Evolutionary conservation across 2,329 filamentous ascomycete genomes (phyloP), one percentile per base, ranked within the genome.

Genomic region (Ceratocystis cacaofunesta): DNA sequence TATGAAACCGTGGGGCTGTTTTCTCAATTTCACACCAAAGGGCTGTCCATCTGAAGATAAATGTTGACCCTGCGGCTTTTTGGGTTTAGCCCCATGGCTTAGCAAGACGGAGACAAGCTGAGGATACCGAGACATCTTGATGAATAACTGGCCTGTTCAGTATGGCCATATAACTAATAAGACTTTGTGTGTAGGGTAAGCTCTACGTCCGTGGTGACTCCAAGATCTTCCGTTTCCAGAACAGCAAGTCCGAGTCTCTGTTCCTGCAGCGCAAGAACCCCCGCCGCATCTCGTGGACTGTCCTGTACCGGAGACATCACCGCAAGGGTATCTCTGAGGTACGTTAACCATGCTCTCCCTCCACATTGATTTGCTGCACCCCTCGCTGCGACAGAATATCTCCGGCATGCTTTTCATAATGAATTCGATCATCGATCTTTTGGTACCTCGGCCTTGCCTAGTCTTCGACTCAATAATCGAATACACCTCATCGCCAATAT

Each of bases 251-350:
- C 81, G 94, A 99, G 84, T 96, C 91, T 73, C 90, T 99, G 73
- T 99, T 99, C 87, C 90, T 97, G 74, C 94, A 99, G 86, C 92
- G 94, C 85, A 99, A 99, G 90, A 99, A 99, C 87, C 94, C 94
- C 78, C 92, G 94, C 80, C 91, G 92, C 79, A 97, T 99, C 80
- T 87, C 92, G 73, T 99, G 94, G 94, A 99, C 94, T 72, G 87
- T 92, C 75, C 89, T 99, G 71, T 99, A 90, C 90, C 88, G 94
- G 80, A 89, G 92, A 81, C 90, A 95, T 83, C 92, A 96, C 88
- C 94, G 92, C 85, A 99, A 99, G 91, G 94, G 94, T 88, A 95
- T 97, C 82, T 95, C 92, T 85, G 94, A 99, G 92, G 94, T 97
- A 88, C 82, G 88, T 55, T 43, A 50, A 63, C 46, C 12, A 32